These are phyloP conservation scores for Pseudevernia furfuracea DNA, from an alignment of 495 filamentous ascomycete genomes.

Conservation along the genomic window DNA sequence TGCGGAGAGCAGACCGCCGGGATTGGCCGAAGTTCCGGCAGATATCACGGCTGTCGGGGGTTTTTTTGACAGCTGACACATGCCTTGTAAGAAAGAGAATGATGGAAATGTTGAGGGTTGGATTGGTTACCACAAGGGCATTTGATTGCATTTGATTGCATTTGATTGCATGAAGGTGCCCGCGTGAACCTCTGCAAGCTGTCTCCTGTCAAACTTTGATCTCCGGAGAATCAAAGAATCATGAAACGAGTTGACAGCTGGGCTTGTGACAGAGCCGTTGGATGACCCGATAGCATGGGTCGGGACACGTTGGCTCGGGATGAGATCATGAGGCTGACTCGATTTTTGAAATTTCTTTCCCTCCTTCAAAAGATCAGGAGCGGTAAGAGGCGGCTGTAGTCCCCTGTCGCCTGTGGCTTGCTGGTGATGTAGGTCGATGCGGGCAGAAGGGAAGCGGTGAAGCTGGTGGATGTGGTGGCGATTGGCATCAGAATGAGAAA, in stretches of 20 bases:
- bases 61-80: background rate
- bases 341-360: background rate
- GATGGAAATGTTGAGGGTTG: background rate
- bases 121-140: background rate
- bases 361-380: background rate
- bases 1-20: background rate
- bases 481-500: background rate
- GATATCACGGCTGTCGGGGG: background rate
- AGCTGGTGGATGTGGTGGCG: background rate
- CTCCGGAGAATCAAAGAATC: too few species aligned
- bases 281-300: background rate
- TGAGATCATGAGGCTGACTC: background rate
- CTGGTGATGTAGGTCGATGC: constrained; percentile 1
- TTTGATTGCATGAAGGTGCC: background rate
- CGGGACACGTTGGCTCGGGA: background rate
- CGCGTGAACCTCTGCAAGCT: background rate
- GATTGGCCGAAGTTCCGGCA: background rate
- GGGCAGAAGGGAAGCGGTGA: background rate
- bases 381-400: background rate
- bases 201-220: background rate
- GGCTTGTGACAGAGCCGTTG: background rate
- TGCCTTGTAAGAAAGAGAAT: background rate
- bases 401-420: background rate
- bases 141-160: too few species aligned
- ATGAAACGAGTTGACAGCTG: background rate